Conservation (phyloP, 2,329 filamentous ascomycete species). For the Pseudofabraea citricarpa region DNA sequence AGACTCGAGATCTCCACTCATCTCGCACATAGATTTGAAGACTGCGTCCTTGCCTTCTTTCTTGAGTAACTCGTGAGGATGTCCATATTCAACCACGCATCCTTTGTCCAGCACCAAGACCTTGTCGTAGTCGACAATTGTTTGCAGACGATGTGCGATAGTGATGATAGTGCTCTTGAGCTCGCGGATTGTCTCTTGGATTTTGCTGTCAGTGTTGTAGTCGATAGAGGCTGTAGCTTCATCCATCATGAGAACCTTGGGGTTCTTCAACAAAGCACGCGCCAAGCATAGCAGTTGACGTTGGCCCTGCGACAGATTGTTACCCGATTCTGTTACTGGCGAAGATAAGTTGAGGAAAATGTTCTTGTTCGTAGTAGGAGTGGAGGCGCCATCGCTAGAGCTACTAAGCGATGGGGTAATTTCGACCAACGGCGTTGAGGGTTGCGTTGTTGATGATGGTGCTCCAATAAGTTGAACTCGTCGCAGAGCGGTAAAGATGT, state of each 20-base stretch:
- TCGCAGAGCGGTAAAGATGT: conserved; percentile 81
- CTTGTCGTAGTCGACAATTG: conserved; percentile 97
- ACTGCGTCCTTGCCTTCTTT: conserved; percentile 47
- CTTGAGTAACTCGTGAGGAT: conserved; percentile 76
- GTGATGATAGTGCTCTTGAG: conserved; percentile 92
- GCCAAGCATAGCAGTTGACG: conserved; percentile 91
- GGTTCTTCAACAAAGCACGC: conserved; percentile 83
- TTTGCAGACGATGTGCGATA: conserved; percentile 91
- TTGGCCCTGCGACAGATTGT: conserved; percentile 93
- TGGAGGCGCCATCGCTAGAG: conserved; percentile 12
- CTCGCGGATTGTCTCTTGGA: conserved; percentile 94
- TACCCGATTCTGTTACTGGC: conserved; percentile 81
- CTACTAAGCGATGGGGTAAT: conserved; percentile 22
- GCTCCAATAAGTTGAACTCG: conserved; percentile 81
- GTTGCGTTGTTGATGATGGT: conserved; percentile 23
- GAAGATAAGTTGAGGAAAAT: conserved; percentile 85
- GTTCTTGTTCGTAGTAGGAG: conserved; percentile 77
- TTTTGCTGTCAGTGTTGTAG: conserved; percentile 91
- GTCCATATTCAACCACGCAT: conserved; percentile 80
- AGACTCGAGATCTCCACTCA: conserved; percentile 56
- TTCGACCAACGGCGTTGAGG: conserved; percentile 29
- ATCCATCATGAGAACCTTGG: conserved; percentile 97
- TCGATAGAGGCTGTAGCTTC: conserved; percentile 97
- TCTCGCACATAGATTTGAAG: conserved; percentile 66
- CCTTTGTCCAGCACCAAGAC: conserved; percentile 92